These are phyloP conservation scores for Cocos nucifera DNA, from an alignment of 176 grass and related monocot genomes.

Conservation along the genomic window DNA sequence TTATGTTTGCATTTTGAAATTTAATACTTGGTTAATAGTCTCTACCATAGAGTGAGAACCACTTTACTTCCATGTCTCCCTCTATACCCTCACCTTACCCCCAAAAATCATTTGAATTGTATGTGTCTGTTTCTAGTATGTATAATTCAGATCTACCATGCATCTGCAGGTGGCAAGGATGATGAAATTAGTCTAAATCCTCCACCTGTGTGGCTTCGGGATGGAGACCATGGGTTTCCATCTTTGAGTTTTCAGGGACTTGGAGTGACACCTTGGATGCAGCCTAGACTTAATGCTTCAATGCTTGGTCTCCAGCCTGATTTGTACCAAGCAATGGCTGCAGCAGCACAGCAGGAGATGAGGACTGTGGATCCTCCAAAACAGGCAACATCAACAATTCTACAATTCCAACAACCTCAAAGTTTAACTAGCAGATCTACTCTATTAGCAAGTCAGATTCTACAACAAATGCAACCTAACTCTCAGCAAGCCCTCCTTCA, in stretches of 20 bases:
- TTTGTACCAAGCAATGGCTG: constrained; percentile 87
- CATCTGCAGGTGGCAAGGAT: constrained; percentile 51
- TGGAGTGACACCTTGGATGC: constrained; percentile 66
- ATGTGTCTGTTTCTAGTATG: too few species aligned
- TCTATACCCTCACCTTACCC: too few species aligned
- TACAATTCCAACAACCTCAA: constrained; percentile 58
- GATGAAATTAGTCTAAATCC: constrained; percentile 54
- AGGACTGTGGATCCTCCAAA: constrained; percentile 59
- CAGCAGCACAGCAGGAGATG: constrained; percentile 74
- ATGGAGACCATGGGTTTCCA: constrained; percentile 50
- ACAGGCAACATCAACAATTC: constrained; percentile 30
- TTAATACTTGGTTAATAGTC: constrained; percentile 4
- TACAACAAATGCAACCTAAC: constrained; percentile 71
- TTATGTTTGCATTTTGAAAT: constrained; percentile 21
- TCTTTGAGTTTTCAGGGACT: constrained; percentile 78
- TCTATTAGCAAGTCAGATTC: constrained; percentile 46
- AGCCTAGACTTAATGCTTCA: constrained; percentile 45
- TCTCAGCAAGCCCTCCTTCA: constrained; percentile 49
- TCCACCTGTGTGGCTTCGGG: constrained; percentile 68
- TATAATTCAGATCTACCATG: too few species aligned
- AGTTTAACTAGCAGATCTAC: constrained; percentile 42
- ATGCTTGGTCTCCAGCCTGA: constrained; percentile 58
- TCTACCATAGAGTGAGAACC: not conserved
- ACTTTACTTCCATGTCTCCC: not conserved
- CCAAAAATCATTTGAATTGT: too few species aligned